These are phyloP conservation scores for Endothia cerciana DNA, from an alignment of 2,329 filamentous ascomycete species.

Conservation along the genomic window DNA sequence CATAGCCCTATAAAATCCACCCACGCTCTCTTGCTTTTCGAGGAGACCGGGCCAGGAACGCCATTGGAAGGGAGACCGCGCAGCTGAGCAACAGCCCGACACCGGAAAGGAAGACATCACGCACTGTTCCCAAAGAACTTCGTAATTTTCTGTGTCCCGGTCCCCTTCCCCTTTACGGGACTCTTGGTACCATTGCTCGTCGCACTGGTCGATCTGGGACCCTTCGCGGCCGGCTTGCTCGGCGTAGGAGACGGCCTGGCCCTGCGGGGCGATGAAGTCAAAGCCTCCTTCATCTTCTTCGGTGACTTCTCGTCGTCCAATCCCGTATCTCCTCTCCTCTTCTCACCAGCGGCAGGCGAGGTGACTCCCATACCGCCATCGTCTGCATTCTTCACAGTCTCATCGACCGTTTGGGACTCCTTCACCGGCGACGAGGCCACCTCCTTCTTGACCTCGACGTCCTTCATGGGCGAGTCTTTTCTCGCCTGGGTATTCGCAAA, in stretches of 20 bases:
- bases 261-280: slow-evolving; percentile 29
- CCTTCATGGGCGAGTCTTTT: slow-evolving; percentile 38
- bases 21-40: not conserved
- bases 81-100: not conserved
- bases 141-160: slow-evolving; percentile 50
- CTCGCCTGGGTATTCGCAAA: slow-evolving; percentile 67
- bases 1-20: not conserved
- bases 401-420: slow-evolving; percentile 20
- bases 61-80: not conserved
- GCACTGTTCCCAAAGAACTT: slow-evolving; percentile 51
- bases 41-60: not conserved
- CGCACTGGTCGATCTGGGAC: slow-evolving; percentile 44
- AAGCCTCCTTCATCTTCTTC: slow-evolving; percentile 33
- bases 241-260: slow-evolving; percentile 31
- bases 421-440: slow-evolving; percentile 33
- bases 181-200: slow-evolving; percentile 45
- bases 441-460: slow-evolving; percentile 40
- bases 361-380: slow-evolving; percentile 36
- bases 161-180: slow-evolving; percentile 37
- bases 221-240: slow-evolving; percentile 29
- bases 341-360: slow-evolving; percentile 25
- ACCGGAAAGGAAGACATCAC: slow-evolving; percentile 32
- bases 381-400: slow-evolving; percentile 23
- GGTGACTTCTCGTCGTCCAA: slow-evolving; percentile 32
- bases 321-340: slow-evolving; percentile 30